A percentile compares a stretch with the other conserved stretches of the same genome.
Conservation (phyloP, 2,329 filamentous ascomycete genomes). For the Orbilia blumenaviensis region DNA sequence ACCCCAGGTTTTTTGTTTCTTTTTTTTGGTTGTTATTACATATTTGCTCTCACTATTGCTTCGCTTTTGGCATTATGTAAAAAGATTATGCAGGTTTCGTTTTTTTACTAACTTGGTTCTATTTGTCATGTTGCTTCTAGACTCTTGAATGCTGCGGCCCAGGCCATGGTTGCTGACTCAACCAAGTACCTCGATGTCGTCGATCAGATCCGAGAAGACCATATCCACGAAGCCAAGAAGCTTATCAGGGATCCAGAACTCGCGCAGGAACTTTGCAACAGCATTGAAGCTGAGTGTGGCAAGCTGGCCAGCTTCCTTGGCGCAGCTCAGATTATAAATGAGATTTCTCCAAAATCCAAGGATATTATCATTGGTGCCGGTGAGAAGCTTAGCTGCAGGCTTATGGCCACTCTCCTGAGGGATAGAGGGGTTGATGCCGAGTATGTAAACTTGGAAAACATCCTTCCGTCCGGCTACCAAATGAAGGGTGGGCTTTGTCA, state of each 20-base stretch:
- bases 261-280: constrained; percentile 69
- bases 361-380: constrained; percentile 93
- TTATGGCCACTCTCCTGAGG: constrained; percentile 84
- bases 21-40: no score
- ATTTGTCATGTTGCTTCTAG: constrained; percentile 57
- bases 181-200: constrained; percentile 69
- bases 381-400: constrained; percentile 92
- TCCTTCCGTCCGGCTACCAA: constrained; percentile 71
- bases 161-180: constrained; percentile 64
- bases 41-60: no score
- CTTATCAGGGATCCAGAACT: constrained; percentile 70
- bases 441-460: constrained; percentile 87
- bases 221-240: constrained; percentile 75
- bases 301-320: constrained; percentile 78
- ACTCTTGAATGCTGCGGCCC: constrained; percentile 64
- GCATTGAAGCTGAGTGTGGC: constrained; percentile 80
- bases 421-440: constrained; percentile 83
- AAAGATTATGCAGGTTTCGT: no score
- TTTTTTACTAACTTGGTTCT: constrained; percentile 12
- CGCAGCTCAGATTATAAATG: constrained; percentile 69
- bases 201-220: constrained; percentile 81
- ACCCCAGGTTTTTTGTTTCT: neutral
- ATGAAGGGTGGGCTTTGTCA: constrained; percentile 70
- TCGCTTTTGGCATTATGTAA: constrained; percentile 14
- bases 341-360: constrained; percentile 80